A percentile compares a stretch with the other conserved stretches of the same genome.
phyloP scores from a whole-genome alignment of 306 rosid genomes.

The Quercus bicolor region DNA sequence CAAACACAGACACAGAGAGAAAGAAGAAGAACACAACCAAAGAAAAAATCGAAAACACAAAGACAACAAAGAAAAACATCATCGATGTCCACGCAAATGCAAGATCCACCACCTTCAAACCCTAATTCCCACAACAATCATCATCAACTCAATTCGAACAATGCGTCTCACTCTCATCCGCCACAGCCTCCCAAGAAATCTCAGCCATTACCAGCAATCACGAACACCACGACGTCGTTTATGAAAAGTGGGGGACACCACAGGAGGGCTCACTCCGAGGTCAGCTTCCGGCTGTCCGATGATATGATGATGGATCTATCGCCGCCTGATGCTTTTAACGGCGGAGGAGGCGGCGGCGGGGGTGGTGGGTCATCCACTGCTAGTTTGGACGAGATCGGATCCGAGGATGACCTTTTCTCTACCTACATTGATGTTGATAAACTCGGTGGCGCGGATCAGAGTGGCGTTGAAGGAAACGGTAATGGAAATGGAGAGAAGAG shows the following conservation, averaged over 20 bases:
- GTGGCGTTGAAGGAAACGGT: slow-evolving; percentile 9
- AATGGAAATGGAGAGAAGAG: slow-evolving; percentile 57
- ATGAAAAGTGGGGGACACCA: slow-evolving; percentile 36
- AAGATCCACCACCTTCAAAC: slow-evolving; percentile 62
- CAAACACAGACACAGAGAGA: neutral
- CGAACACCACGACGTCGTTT: slow-evolving; percentile 7
- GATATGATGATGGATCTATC: slow-evolving; percentile 78
- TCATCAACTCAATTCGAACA: slow-evolving; percentile 18
- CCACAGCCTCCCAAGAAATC: neutral
- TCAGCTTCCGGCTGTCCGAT: slow-evolving; percentile 65
- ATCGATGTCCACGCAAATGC: slow-evolving; percentile 38
- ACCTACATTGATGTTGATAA: slow-evolving; percentile 96
- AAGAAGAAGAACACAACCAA: slow-evolving; percentile 19
- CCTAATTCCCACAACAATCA: slow-evolving; percentile 22
- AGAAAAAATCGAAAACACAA: slow-evolving; percentile 20
- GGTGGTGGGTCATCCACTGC: slow-evolving; percentile 71
- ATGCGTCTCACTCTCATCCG: slow-evolving; percentile 27
- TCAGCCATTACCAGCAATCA: neutral
- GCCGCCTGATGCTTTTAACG: slow-evolving; percentile 73
- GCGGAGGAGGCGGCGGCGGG: neutral
- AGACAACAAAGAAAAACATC: neutral
- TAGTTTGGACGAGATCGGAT: slow-evolving; percentile 88
- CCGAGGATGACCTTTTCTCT: slow-evolving; percentile 92
- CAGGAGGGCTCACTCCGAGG: slow-evolving; percentile 80
- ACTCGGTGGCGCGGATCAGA: slow-evolving; percentile 50